Evolutionary conservation across 1,284 basidiomycete species (phyloP).

Genomic region (Ganoderma sinense): DNA sequence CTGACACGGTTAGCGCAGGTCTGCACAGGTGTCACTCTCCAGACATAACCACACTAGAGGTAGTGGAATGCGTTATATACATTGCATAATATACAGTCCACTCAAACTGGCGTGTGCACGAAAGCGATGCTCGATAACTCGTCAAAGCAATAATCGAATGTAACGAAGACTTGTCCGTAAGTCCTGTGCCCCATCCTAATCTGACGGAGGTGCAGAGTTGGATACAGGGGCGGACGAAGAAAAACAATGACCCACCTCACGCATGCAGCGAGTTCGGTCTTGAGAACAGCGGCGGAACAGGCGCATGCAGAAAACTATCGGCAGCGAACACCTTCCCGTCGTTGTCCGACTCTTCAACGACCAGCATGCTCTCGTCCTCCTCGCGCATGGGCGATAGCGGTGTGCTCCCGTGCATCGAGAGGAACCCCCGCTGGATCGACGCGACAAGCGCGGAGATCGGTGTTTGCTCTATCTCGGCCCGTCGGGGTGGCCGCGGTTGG

Average conservation of each 20-base stretch:
- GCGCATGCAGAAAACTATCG: constrained; percentile 9
- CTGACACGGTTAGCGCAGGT: not conserved
- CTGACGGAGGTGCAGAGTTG: not conserved
- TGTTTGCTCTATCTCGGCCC: constrained; percentile 47
- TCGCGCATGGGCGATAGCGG: constrained; percentile 29
- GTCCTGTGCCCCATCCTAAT: not conserved
- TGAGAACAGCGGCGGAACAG: constrained; percentile 23
- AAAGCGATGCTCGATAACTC: constrained; percentile 1
- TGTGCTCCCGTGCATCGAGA: constrained; percentile 49
- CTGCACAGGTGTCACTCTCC: not conserved
- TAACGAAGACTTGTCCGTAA: not conserved
- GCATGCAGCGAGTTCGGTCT: constrained; percentile 15
- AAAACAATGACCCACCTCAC: not conserved
- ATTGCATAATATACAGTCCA: constrained; percentile 21
- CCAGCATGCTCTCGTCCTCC: constrained; percentile 22
- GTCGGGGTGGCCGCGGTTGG: constrained; percentile 17
- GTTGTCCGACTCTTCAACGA: constrained; percentile 6
- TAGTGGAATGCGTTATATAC: constrained; percentile 9
- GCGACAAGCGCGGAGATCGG: constrained; percentile 74
- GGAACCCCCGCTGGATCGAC: constrained; percentile 74
- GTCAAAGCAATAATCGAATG: constrained; percentile 2
- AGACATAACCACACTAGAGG: not conserved
- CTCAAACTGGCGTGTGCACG: not conserved
- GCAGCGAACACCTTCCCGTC: constrained; percentile 23
- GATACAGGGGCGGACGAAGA: not conserved